phyloP scores from a whole-genome alignment of 768 basidiomycete genomes.

The Agrocybe chaxingu region DNA sequence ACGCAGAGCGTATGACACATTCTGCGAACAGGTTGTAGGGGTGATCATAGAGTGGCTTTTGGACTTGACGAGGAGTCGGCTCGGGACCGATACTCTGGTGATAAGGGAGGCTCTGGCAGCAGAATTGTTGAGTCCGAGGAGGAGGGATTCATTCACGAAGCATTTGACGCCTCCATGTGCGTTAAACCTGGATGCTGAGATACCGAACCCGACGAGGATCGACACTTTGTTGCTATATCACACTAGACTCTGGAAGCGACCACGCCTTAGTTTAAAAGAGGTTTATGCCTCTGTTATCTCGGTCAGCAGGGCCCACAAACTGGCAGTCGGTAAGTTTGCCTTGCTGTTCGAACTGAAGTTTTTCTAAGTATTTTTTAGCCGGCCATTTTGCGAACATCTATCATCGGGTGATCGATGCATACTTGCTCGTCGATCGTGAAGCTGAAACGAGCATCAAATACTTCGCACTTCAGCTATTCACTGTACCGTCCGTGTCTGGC shows the following conservation, averaged over 20 bases:
- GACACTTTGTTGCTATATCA: constrained; percentile 82
- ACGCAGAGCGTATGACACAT: constrained; percentile 82
- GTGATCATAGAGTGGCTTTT: constrained; percentile 86
- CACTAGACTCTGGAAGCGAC: constrained; percentile 81
- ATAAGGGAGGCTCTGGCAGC: constrained; percentile 72
- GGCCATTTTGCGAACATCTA: constrained; percentile 85
- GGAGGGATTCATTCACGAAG: constrained; percentile 45
- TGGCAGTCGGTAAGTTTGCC: constrained; percentile 65
- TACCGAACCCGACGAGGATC: constrained; percentile 56
- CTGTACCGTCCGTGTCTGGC: constrained; percentile 79
- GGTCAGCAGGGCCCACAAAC: constrained; percentile 69
- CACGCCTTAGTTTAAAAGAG: constrained; percentile 76
- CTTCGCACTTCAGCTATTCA: constrained; percentile 90
- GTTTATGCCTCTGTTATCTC: constrained; percentile 75
- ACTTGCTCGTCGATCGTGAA: constrained; percentile 90
- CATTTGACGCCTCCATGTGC: constrained; percentile 36
- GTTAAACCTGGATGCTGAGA: constrained; percentile 32
- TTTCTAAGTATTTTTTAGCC: constrained; percentile 38
- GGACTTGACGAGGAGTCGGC: constrained; percentile 70
- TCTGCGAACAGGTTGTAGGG: constrained; percentile 79
- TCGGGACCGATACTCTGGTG: constrained; percentile 63
- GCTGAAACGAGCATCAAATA: constrained; percentile 95
- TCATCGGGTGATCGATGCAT: constrained; percentile 83
- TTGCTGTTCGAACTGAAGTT: background rate
- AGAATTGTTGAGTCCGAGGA: constrained; percentile 63